A percentile compares a stretch with the other conserved stretches of the same genome.
Conservation (phyloP, 768 basidiomycete genomes). For the Exsudoporus frostii region DNA sequence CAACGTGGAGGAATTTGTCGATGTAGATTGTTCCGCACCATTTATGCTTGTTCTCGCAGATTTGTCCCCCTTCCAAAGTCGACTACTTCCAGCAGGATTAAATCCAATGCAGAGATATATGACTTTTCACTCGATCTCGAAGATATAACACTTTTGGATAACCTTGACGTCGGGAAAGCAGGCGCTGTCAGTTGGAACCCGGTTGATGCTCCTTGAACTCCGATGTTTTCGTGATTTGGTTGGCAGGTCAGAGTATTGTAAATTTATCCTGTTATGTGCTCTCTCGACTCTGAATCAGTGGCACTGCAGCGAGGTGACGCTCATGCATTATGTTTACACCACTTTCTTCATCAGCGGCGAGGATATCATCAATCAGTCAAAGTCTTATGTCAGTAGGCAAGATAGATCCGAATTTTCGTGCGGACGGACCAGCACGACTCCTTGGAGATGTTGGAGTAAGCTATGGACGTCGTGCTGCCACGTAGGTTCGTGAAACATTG, state of each 20-base stretch:
- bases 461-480: not conserved
- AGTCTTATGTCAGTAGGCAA: not conserved
- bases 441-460: not conserved
- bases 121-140: constrained; percentile 66
- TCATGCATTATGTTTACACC: not conserved
- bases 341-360: not conserved
- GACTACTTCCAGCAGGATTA: constrained; percentile 64
- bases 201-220: constrained; percentile 43
- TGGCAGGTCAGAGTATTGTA: not conserved
- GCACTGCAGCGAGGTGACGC: not conserved
- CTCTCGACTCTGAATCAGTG: not conserved
- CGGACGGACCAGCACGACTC: not conserved
- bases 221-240: not conserved
- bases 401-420: not conserved
- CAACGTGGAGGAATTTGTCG: not conserved
- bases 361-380: not conserved
- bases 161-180: constrained; percentile 65
- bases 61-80: constrained; percentile 85
- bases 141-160: constrained; percentile 66
- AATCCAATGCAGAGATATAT: constrained; percentile 68
- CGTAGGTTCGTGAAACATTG: not conserved
- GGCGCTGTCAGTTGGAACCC: constrained; percentile 88
- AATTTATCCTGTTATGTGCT: not conserved
- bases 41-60: constrained; percentile 34
- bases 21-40: not conserved